Conservation (phyloP, 768 basidiomycete genomes). For the Rhizopogon vesiculosus region DNA sequence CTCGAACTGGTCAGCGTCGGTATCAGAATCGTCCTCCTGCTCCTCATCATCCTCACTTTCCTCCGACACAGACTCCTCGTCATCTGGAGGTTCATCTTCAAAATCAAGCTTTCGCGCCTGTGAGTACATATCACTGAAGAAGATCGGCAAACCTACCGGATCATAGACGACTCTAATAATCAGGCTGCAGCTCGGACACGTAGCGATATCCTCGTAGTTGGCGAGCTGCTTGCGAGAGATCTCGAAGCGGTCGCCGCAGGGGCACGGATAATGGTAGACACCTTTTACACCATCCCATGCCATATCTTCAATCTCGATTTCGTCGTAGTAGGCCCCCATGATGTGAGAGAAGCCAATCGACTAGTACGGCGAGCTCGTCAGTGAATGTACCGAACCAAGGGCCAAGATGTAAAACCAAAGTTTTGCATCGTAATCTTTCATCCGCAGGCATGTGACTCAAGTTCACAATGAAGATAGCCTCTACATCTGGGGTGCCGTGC, state of each 20-base stretch:
- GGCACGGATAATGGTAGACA: slow-evolving; percentile 95
- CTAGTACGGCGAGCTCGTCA: background rate
- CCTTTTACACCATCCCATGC: slow-evolving; percentile 76
- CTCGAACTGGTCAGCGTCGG: slow-evolving; percentile 47
- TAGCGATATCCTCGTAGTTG: slow-evolving; percentile 90
- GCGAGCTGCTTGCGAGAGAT: slow-evolving; percentile 82
- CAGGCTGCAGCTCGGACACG: slow-evolving; percentile 93
- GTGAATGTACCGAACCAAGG: too few species aligned
- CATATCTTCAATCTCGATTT: slow-evolving; percentile 97
- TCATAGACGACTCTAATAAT: slow-evolving; percentile 92
- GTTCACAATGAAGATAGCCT: background rate
- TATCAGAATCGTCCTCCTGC: slow-evolving; percentile 31
- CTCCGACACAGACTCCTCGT: slow-evolving; percentile 26
- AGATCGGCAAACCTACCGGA: slow-evolving; percentile 56
- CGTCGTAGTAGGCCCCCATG: slow-evolving; percentile 92
- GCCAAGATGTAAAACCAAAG: background rate
- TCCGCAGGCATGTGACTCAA: background rate
- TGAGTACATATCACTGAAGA: background rate
- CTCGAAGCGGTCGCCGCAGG: slow-evolving; percentile 97
- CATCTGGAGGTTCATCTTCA: slow-evolving; percentile 70
- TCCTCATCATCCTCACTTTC: slow-evolving; percentile 37
- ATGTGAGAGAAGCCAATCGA: background rate
- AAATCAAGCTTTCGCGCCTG: slow-evolving; percentile 61
- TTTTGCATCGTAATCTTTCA: too few species aligned
- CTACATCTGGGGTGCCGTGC: background rate